These are phyloP conservation scores for Kockovaella imperatae DNA, from an alignment of 768 basidiomycete species.

Conservation along the genomic window DNA sequence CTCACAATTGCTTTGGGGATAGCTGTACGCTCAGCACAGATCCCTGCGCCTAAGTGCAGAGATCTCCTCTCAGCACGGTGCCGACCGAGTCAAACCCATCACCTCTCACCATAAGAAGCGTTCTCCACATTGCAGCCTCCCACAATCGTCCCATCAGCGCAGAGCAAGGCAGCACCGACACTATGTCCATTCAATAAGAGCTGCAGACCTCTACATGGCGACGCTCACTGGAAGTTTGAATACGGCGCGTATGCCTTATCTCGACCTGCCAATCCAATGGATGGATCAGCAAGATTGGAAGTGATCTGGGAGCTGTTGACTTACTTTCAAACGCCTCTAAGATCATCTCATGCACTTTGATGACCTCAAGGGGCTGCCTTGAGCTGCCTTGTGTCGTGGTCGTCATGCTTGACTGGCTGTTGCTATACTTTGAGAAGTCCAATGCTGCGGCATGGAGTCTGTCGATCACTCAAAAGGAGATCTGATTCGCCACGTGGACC, in stretches of 20 bases:
- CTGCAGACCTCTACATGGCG: not conserved
- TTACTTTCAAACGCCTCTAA: conserved; percentile 19
- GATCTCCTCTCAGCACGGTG: not conserved
- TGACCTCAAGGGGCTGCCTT: too few species aligned
- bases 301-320: not conserved
- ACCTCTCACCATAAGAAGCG: conserved; percentile 66
- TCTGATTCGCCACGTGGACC: too few species aligned
- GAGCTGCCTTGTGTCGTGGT: too few species aligned
- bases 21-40: conserved; percentile 92
- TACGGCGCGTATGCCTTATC: conserved; percentile 71
- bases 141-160: conserved; percentile 57
- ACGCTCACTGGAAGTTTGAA: conserved; percentile 64
- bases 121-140: conserved; percentile 91
- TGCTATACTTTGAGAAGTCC: too few species aligned
- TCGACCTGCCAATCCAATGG: conserved; percentile 36
- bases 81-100: not conserved
- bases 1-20: conserved; percentile 87
- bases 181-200: conserved; percentile 3
- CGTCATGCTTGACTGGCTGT: too few species aligned
- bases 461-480: too few species aligned
- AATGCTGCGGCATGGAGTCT: too few species aligned
- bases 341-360: conserved; percentile 28
- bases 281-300: not conserved
- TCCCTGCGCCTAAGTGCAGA: conserved; percentile 59
- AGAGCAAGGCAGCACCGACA: conserved; percentile 79